Evolutionary conservation across 208 protist species (phyloP).

Genomic region (Trypanosoma theileri): DNA sequence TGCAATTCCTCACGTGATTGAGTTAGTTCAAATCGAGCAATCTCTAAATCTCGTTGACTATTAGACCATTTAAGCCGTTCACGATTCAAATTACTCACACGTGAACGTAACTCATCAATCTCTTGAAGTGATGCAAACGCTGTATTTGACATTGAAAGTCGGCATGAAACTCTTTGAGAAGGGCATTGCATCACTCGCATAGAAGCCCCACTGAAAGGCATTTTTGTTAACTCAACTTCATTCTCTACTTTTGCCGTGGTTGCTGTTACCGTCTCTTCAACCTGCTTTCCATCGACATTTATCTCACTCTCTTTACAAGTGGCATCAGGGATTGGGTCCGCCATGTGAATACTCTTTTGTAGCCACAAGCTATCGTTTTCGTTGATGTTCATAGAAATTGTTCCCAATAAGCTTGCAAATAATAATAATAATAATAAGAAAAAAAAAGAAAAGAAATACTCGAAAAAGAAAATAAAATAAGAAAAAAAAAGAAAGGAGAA

Average conservation of each 20-base stretch:
- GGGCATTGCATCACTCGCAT: constrained; percentile 30
- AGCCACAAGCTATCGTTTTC: constrained; percentile 79
- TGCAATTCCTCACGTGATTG: constrained; percentile 68
- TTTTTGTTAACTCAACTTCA: constrained; percentile 66
- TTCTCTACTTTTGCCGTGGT: background rate
- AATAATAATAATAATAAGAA: background rate
- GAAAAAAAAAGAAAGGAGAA: constrained; percentile 13
- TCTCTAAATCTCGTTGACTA: constrained; percentile 78
- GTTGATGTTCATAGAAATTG: constrained; percentile 19
- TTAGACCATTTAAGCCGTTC: constrained; percentile 77
- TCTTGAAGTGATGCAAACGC: constrained; percentile 73
- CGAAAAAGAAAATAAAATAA: constrained; percentile 9
- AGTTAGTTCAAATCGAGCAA: constrained; percentile 69
- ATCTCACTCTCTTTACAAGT: background rate
- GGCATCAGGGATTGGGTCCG: constrained; percentile 59
- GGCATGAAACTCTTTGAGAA: constrained; percentile 30
- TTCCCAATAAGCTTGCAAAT: background rate
- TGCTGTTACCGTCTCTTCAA: background rate
- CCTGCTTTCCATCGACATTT: background rate
- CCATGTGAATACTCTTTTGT: constrained; percentile 76
- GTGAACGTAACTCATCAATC: constrained; percentile 76
- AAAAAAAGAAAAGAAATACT: constrained; percentile 3
- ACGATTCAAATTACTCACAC: constrained; percentile 68
- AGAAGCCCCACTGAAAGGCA: constrained; percentile 45
- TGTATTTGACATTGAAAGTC: constrained; percentile 58